A percentile compares a stretch with the other conserved stretches of the same genome.
Evolutionary conservation across 441 rosid genomes (phyloP).

Genomic region (Populus tomentosa): DNA sequence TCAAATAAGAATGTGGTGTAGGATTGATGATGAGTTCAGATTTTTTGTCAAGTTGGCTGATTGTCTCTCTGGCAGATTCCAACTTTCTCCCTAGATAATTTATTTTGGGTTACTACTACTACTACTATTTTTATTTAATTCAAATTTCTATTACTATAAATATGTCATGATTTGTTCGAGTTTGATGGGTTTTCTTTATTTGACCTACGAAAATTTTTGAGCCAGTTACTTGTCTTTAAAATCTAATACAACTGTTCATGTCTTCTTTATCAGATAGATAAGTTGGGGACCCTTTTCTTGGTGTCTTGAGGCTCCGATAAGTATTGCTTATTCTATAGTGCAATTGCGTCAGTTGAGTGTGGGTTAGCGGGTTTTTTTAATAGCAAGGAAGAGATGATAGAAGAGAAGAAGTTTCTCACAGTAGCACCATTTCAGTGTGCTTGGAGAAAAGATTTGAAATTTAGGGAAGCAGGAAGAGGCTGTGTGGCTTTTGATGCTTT

Average conservation of each 20-base stretch:
- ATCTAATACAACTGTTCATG: conserved; percentile 4
- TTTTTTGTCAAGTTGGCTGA: conserved; percentile 47
- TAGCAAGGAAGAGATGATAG: conserved; percentile 33
- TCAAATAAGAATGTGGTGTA: conserved; percentile 46
- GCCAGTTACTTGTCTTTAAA: not conserved
- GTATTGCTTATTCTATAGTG: conserved; percentile 23
- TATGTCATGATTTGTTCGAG: not conserved
- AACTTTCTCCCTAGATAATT: conserved; percentile 23
- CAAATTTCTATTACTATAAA: not conserved
- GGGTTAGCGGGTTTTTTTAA: not conserved
- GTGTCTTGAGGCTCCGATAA: conserved; percentile 16
- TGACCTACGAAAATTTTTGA: not conserved
- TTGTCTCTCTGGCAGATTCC: conserved; percentile 34
- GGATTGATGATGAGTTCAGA: conserved; percentile 51
- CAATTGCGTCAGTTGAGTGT: conserved; percentile 3
- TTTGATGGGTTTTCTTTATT: conserved; percentile 1
- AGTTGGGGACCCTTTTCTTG: conserved; percentile 13
- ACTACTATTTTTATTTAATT: not conserved
- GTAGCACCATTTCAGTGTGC: conserved; percentile 99
- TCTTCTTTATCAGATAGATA: conserved; percentile 9
- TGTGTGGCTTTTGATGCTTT: conserved; percentile 96
- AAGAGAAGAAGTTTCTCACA: conserved; percentile 64
- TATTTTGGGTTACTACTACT: no score
- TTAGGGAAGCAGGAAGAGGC: conserved; percentile 90
- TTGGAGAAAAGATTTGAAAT: conserved; percentile 92